Conservation (phyloP, 805 yeast species). For the Kodamaea restingae region DNA sequence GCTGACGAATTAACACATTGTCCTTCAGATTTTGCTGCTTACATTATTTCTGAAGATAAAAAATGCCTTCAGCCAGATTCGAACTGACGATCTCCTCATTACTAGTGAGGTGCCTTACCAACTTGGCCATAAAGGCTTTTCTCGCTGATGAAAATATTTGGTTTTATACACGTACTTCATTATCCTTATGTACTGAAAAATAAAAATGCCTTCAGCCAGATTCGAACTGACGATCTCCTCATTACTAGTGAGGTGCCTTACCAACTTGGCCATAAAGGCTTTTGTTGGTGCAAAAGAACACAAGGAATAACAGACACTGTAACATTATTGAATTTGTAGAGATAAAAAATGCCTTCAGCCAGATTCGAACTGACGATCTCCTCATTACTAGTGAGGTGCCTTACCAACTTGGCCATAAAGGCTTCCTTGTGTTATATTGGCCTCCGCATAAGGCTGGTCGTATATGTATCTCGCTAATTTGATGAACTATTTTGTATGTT, state of each 20-base stretch:
- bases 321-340: background rate
- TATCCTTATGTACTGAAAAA: background rate
- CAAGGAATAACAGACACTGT: too few relatives aligned
- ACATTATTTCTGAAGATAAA: too few relatives aligned
- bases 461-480: too few relatives aligned
- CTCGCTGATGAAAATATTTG: background rate
- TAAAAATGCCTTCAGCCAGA: slow-evolving; percentile 7
- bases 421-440: too few relatives aligned
- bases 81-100: slow-evolving; percentile 11
- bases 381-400: slow-evolving; percentile 11
- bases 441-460: too few relatives aligned
- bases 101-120: slow-evolving; percentile 11
- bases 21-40: too few relatives aligned
- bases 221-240: slow-evolving; percentile 9
- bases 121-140: slow-evolving; percentile 10
- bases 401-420: slow-evolving; percentile 11
- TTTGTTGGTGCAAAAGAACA: too few relatives aligned
- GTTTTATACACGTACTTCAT: too few relatives aligned
- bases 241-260: slow-evolving; percentile 9
- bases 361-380: slow-evolving; percentile 11
- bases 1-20: too few relatives aligned
- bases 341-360: slow-evolving; percentile 9
- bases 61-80: slow-evolving; percentile 10
- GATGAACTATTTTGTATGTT: too few relatives aligned
- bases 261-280: slow-evolving; percentile 10